Evolutionary conservation across 441 rosid species (phyloP).

Genomic region (Pelargonium australe): DNA sequence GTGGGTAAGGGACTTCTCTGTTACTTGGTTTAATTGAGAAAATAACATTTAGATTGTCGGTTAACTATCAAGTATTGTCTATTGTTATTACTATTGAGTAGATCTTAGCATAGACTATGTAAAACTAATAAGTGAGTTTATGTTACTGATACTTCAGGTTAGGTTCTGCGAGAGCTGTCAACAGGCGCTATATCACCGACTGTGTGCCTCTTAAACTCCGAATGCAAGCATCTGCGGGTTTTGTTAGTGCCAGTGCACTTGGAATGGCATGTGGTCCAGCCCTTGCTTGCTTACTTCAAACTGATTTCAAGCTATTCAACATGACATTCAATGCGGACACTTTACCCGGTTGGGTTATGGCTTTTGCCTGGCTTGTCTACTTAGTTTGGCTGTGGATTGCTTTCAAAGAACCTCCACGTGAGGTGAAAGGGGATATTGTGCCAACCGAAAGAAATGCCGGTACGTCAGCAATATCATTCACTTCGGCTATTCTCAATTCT

Average conservation of each 20-base stretch:
- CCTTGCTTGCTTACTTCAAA: constrained; percentile 44
- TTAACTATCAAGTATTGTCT: not conserved
- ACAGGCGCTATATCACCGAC: constrained; percentile 48
- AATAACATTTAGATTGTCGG: not conserved
- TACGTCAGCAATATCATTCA: constrained; percentile 24
- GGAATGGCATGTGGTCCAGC: constrained; percentile 64
- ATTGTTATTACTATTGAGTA: not conserved
- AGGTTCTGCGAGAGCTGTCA: constrained; percentile 55
- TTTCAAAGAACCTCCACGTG: constrained; percentile 34
- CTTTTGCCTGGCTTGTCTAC: constrained; percentile 39
- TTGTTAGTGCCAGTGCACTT: constrained; percentile 55
- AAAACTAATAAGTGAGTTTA: not conserved
- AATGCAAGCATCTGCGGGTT: constrained; percentile 50
- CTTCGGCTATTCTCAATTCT: not conserved
- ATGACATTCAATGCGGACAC: constrained; percentile 42
- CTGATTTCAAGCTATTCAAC: constrained; percentile 33
- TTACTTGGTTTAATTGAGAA: constrained; percentile 1
- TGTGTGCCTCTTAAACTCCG: constrained; percentile 42
- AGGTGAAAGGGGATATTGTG: constrained; percentile 16
- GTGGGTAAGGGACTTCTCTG: constrained; percentile 42
- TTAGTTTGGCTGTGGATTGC: constrained; percentile 36
- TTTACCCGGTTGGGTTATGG: constrained; percentile 52
- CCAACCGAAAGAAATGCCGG: constrained; percentile 28
- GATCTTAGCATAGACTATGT: not conserved
- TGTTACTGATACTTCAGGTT: constrained; percentile 32